Evolutionary conservation across 1,284 basidiomycete genomes (phyloP), one percentile per base, ranked within the genome.

Genomic region (Ganoderma sp.): DNA sequence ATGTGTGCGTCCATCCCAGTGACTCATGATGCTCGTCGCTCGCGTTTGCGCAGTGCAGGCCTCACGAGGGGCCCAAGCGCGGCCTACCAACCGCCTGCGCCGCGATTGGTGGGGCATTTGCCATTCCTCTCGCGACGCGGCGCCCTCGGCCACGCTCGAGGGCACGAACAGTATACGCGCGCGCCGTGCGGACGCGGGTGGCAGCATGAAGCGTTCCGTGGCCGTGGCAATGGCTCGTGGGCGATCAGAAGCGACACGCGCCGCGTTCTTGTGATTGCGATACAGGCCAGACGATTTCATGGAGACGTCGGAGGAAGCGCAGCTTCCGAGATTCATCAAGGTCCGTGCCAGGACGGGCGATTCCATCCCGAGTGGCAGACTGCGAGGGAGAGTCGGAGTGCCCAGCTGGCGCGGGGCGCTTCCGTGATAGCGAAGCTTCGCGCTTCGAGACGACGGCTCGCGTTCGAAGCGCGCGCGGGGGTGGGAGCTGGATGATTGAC

Each of bases 371-470:
- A 56, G 57, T 64, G 48, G n/a, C n/a, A 50, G 48, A 22, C 14
- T 39, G 14, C 14, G 43, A n/a, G 32, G 32, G 32, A 32, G 32
- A 32, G 32, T 32, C 32, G 32, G 32, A 32, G 32, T 32, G 32
- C 32, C 32, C 32, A 32, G 32, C 32, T 56, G 65, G 61, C 48
- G 12, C 22, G 22, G 54, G 43, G 52, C 43, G 67, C 70, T 71
- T 71, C 66, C 66, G 70, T 71, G 70, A 71, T 71, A 64, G 68
- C 70, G 70, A 71, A 71, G 70, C 45, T 58, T 42, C 39, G 34
- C 32, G 61, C 48, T 58, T 62, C 67, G 64, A 66, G 59, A 64
- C 65, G 63, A 67, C 64, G 56, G 17, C 56, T 39, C 56, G 32
- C 56, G 32, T 32, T 32, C 32, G 56, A 58, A 58, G 56, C 56